Percentiles rank a stretch among this genome's conserved stretches.
Conservation (phyloP, 2,329 filamentous ascomycete genomes). For the Neofusicoccum umdonicola region DNA sequence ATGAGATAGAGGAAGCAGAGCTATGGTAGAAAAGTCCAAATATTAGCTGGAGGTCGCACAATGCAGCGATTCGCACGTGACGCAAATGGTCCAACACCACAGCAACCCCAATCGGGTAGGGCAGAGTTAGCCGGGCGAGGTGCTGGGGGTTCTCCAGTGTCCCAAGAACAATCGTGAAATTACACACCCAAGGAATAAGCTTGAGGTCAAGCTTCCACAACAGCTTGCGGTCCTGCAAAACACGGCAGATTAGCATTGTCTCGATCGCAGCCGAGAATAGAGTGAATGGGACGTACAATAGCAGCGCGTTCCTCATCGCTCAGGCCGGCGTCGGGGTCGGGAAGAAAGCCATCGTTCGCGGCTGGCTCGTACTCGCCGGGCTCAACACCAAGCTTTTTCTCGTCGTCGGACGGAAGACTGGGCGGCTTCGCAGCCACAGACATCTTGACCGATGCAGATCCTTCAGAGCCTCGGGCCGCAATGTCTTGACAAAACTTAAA, state of each 20-base stretch:
- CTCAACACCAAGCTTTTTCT: constrained; percentile 20
- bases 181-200: constrained; percentile 57
- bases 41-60: not conserved
- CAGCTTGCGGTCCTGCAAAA: constrained; percentile 57
- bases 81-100: not conserved
- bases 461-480: too few species aligned
- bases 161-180: not conserved
- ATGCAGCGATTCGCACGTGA: not conserved
- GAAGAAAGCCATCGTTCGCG: constrained; percentile 19
- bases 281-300: constrained; percentile 50
- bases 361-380: constrained; percentile 16
- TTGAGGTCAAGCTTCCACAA: constrained; percentile 61
- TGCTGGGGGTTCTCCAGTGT: too few species aligned
- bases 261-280: not conserved
- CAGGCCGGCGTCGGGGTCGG: constrained; percentile 64
- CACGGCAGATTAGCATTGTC: not conserved
- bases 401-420: constrained; percentile 20
- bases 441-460: not conserved
- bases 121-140: too few species aligned
- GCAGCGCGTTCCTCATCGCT: constrained; percentile 61
- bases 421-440: not conserved
- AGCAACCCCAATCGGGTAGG: too few species aligned
- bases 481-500: too few species aligned
- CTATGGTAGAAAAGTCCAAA: constrained; percentile 27
- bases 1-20: constrained; percentile 71